These are phyloP conservation scores for Orbilia brochopaga DNA, from an alignment of 2,329 filamentous ascomycete genomes.

Conservation along the genomic window DNA sequence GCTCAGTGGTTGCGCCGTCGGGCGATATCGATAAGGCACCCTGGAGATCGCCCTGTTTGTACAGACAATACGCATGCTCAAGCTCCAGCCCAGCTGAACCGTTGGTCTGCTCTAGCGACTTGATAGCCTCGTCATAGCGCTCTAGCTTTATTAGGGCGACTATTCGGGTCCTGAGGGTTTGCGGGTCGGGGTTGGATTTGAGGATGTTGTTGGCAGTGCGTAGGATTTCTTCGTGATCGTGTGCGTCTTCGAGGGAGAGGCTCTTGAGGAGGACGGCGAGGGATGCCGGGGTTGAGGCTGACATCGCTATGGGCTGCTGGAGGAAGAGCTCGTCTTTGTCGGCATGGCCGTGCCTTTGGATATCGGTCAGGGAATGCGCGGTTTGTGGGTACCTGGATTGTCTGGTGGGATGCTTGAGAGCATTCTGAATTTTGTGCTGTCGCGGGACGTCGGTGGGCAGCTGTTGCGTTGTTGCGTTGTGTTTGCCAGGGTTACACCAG, in stretches of 20 bases:
- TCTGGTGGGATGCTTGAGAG: background rate
- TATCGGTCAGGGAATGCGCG: background rate
- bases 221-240: constrained; percentile 76
- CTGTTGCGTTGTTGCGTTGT: background rate
- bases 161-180: constrained; percentile 72
- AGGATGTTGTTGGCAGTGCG: constrained; percentile 68
- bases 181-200: constrained; percentile 66
- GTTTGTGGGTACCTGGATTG: background rate
- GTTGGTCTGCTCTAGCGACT: constrained; percentile 67
- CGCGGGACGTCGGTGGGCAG: background rate
- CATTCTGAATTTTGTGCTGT: constrained; percentile 6
- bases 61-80: constrained; percentile 81
- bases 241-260: constrained; percentile 51
- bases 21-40: constrained; percentile 65
- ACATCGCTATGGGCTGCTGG: constrained; percentile 24
- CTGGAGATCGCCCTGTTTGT: constrained; percentile 74
- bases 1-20: constrained; percentile 45
- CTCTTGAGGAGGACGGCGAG: constrained; percentile 53
- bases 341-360: constrained; percentile 14
- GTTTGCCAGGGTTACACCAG: background rate
- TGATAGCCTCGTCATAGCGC: constrained; percentile 77
- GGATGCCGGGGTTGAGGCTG: constrained; percentile 52
- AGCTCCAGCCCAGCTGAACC: constrained; percentile 70
- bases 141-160: constrained; percentile 81
- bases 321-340: background rate